Evolutionary conservation across 2,329 filamentous ascomycete genomes (phyloP), one percentile per base, ranked within the genome.

Genomic region (Catunica adiposa): DNA sequence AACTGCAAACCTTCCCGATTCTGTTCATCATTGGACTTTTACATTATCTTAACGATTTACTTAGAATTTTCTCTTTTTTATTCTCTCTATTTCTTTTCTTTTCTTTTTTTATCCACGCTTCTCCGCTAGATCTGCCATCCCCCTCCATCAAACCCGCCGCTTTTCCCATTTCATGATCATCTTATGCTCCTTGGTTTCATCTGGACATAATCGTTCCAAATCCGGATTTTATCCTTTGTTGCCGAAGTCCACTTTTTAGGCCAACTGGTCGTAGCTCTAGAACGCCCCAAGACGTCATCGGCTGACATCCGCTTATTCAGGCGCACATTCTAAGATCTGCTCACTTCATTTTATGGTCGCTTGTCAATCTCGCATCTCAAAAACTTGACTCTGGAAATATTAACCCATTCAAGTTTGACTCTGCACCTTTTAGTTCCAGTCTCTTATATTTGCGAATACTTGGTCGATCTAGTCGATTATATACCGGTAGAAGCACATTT

Each of bases 271-370:
- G n/a, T 34, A n/a, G 20, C 40, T 22, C 20, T 8, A 44, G 5
- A 34, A 25, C 44, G 44, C 44, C 9, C 9, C 44, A 48, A 48
- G 44, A 48, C 44, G 44, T 48, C 44, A 48, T 48, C 44, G 44
- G 23, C 44, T 48, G 17, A 48, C 22, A 48, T 25, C 22, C 22
- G 5, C 29, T 34, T 34, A 34, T 34, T 34, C 29, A 34, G 29
- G 29, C 29, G 29, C 29, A 34, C 29, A 34, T 11, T n/a, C 29
- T 34, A 5, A 34, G 29, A 5, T 34, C 11, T 34, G 5, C 29
- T 5, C 29, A 5, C 29, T 5, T 34, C 29, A 5, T 34, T 34
- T 11, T 34, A 5, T 34, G 29, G 5, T 34, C 29, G 5, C 29
- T 34, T n/a, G n/a, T n/a, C n/a, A n/a, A n/a, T n/a, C n/a, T n/a